Base-by-base conservation (phyloP, 805 yeast genomes). In the Barnettozyma salicaria region DNA sequence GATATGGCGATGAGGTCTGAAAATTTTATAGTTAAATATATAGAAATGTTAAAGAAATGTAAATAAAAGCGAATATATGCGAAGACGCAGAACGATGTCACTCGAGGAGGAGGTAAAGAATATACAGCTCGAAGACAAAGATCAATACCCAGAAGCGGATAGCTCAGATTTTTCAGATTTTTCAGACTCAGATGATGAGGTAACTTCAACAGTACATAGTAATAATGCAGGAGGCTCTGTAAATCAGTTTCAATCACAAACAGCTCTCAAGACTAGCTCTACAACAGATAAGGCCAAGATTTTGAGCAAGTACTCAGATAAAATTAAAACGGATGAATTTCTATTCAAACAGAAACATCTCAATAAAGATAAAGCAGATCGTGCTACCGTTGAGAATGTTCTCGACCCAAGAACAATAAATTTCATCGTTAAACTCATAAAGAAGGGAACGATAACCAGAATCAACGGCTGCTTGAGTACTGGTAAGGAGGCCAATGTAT, bases 401-500 rank as follows among this genome's bases (percentile, higher is more conserved):
- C 63, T 92, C 40, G 99, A 92, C 59, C 97, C 97, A 5, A 72
- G 97, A 44, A 92, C 99, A 1, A 69, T 89, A 65, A 68, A 76
- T 50, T 90, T 90, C 53, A 67, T 92, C 37, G 78, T 80, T 36
- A 86, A 85, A 43, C 68, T 92, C 58, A 80, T 86, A 59, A 84
- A 79, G 53, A 80, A 84, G 49, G 96, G 96, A 4, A 72, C 85
- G 6, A 76, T 92, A 23, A 77, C 92, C 2, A 77, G 83, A 48
- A 80, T 92, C 51, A 86, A 89, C 50, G 98, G 98, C 10, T 92
- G 97, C 58, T 70, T 92, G 33, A 79, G 92, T 51, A 92, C 98
- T 0, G 99, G 99, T 32, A 92, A 92, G 59, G 99, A 92, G 60
- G 98, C 98, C n/a, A 92, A 92, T 54, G 97, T 92, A 1, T 92